phyloP scores from a whole-genome alignment of 2,329 filamentous ascomycete genomes.

The Alternaria infectoria region DNA sequence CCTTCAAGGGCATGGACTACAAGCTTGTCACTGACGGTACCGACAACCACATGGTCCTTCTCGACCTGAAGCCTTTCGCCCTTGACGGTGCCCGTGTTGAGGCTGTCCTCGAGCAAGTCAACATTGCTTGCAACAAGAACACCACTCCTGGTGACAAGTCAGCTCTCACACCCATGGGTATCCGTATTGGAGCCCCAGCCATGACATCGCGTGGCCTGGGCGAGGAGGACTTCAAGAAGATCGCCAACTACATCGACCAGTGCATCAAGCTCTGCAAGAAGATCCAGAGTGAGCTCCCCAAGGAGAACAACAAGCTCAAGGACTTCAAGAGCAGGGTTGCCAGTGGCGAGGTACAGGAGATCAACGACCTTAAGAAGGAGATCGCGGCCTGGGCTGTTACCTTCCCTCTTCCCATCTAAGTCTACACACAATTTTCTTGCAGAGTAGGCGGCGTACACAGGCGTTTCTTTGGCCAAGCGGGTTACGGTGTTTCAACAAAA shows the following conservation, averaged over 20 bases:
- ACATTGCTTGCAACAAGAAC: conserved; percentile 99
- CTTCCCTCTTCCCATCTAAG: conserved; percentile 87
- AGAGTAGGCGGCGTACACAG: conserved; percentile 20
- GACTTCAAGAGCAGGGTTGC: conserved; percentile 97
- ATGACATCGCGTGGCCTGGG: conserved; percentile 97
- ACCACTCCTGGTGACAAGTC: conserved; percentile 95
- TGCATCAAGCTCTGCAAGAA: conserved; percentile 90
- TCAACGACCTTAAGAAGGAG: conserved; percentile 86
- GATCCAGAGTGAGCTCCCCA: conserved; percentile 82
- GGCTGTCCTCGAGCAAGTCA: conserved; percentile 86
- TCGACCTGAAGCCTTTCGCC: conserved; percentile 86
- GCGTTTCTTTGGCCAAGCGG: conserved; percentile 14
- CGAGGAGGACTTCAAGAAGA: conserved; percentile 80
- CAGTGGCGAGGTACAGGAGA: conserved; percentile 77
- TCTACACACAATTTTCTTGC: background rate
- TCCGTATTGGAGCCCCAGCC: conserved; percentile 93
- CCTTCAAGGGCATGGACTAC: conserved; percentile 70
- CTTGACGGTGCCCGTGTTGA: conserved; percentile 92
- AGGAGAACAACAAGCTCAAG: conserved; percentile 99
- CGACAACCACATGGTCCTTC: conserved; percentile 93
- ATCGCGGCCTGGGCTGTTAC: conserved; percentile 83
- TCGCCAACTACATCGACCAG: conserved; percentile 87
- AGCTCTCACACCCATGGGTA: conserved; percentile 87
- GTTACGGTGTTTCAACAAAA: conserved; percentile 35
- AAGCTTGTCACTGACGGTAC: conserved; percentile 92